phyloP scores from a whole-genome alignment of 176 grass and related monocot species.

The Coix lacrymajobi region DNA sequence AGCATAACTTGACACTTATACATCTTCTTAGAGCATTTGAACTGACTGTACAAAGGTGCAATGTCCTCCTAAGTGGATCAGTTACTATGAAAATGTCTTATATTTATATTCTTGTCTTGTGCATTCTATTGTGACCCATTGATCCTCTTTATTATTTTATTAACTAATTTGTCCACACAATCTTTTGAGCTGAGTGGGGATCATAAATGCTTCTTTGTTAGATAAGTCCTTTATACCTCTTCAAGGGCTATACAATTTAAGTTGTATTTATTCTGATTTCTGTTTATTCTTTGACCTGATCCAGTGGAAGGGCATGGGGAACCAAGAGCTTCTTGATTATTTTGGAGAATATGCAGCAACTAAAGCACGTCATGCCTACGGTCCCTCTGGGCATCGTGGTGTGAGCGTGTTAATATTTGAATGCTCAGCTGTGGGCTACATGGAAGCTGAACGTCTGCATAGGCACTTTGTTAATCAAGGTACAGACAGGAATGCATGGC shows the following conservation, averaged over 20 bases:
- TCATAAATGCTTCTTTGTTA: background rate
- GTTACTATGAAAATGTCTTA: background rate
- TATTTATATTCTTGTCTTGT: background rate
- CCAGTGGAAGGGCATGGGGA: slow-evolving; percentile 89
- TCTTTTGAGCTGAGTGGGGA: background rate
- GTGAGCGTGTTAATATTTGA: slow-evolving; percentile 91
- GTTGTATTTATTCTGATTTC: slow-evolving; percentile 8
- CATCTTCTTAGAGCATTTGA: background rate
- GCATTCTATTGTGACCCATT: background rate
- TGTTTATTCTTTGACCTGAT: slow-evolving; percentile 23
- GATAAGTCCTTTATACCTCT: background rate
- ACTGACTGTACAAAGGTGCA: background rate
- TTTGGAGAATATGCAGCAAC: slow-evolving; percentile 61
- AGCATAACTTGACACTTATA: background rate
- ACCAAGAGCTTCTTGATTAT: slow-evolving; percentile 79
- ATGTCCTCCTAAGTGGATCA: background rate
- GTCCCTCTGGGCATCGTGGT: slow-evolving; percentile 81
- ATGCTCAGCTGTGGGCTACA: slow-evolving; percentile 60
- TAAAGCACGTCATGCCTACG: slow-evolving; percentile 84
- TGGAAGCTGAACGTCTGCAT: slow-evolving; percentile 77
- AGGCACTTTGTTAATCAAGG: slow-evolving; percentile 65
- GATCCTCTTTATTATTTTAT: background rate
- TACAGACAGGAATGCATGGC: slow-evolving; percentile 65
- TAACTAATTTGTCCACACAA: background rate
- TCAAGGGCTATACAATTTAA: background rate